A percentile compares a stretch with the other conserved stretches of the same genome.
Conservation (phyloP, 306 rosid species). For the Medicago ruthenica region DNA sequence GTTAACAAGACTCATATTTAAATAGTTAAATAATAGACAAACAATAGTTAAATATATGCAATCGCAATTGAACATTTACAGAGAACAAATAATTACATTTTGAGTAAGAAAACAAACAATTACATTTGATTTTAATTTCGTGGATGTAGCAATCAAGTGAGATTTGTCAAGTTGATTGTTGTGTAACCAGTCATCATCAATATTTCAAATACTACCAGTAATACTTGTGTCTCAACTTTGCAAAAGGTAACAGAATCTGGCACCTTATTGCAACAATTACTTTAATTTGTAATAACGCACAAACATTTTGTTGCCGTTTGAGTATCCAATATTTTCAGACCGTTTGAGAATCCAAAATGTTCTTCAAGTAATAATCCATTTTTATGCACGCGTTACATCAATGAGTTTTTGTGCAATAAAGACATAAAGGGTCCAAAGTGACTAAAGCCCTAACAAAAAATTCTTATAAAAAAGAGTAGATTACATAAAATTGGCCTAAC, state of each 20-base stretch:
- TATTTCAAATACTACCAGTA: background rate
- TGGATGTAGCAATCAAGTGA: background rate
- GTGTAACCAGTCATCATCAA: background rate
- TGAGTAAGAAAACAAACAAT: no score
- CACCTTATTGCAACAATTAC: background rate
- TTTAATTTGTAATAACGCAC: conserved; percentile 10
- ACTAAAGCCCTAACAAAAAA: background rate
- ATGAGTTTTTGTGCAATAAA: conserved; percentile 3
- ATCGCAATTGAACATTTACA: no score
- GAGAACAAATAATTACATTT: no score
- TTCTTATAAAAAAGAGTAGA: no score
- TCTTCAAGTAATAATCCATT: background rate
- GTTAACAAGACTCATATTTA: no score
- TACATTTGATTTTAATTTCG: background rate
- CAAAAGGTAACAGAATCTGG: conserved; percentile 11
- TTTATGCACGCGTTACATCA: conserved; percentile 23
- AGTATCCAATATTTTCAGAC: conserved; percentile 28
- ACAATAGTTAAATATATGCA: no score
- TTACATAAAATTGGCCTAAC: background rate
- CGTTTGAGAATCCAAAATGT: conserved; percentile 3
- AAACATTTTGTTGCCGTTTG: background rate
- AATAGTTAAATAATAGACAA: no score
- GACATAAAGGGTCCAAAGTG: background rate
- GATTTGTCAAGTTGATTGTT: background rate
- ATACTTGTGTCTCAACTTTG: conserved; percentile 12